Conservation (phyloP, 2,329 filamentous ascomycete genomes). For the Macroventuria anomochaeta region DNA sequence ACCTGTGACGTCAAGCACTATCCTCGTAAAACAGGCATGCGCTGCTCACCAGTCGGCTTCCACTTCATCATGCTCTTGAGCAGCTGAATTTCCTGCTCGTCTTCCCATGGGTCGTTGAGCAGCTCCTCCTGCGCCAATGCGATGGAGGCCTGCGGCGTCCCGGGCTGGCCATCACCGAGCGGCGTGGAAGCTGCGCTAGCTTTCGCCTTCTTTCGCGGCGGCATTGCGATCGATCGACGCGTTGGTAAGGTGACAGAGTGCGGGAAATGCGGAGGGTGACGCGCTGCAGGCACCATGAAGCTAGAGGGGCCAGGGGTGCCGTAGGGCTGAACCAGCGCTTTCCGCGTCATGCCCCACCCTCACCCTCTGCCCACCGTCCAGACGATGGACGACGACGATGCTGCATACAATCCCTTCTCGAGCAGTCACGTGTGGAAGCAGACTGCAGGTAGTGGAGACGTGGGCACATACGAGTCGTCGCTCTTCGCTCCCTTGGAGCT, state of each 20-base stretch:
- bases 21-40: not conserved
- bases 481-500: conserved; percentile 46
- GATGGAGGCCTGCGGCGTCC: conserved; percentile 48
- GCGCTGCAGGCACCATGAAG: conserved; percentile 20
- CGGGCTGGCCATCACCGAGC: conserved; percentile 48
- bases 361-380: conserved; percentile 10
- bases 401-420: conserved; percentile 65
- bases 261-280: conserved; percentile 1
- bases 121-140: conserved; percentile 62
- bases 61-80: conserved; percentile 92
- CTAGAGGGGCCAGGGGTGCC: conserved; percentile 24
- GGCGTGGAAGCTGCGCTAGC: conserved; percentile 65
- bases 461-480: conserved; percentile 30
- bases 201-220: conserved; percentile 72
- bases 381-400: conserved; percentile 42
- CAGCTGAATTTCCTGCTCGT: conserved; percentile 90
- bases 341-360: conserved; percentile 42
- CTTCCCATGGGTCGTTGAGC: conserved; percentile 82
- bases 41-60: conserved; percentile 80
- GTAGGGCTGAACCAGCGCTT: conserved; percentile 38
- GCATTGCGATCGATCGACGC: conserved; percentile 57
- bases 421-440: conserved; percentile 67
- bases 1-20: conserved; percentile 44
- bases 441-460: conserved; percentile 54
- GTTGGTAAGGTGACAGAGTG: not conserved